Percentiles rank a stretch among this genome's conserved stretches.
phyloP scores from a whole-genome alignment of 2,329 filamentous ascomycete species.

The Dothidotthia symphoricarpi region DNA sequence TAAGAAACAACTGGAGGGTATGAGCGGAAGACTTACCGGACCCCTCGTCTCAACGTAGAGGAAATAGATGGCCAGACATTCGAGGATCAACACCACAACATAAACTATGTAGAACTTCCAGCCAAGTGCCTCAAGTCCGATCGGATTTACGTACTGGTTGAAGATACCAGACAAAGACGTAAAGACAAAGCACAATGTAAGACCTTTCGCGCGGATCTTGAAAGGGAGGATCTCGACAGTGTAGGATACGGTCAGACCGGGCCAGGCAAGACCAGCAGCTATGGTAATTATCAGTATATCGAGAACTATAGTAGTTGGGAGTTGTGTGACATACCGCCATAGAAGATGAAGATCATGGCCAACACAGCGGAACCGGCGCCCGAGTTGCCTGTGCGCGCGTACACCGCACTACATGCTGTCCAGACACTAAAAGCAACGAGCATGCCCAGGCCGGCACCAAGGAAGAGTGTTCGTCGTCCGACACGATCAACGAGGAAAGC shows the following conservation, averaged over 20 bases:
- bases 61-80: slow-evolving; percentile 23
- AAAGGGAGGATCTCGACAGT: slow-evolving; percentile 51
- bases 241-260: slow-evolving; percentile 53
- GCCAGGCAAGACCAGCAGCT: slow-evolving; percentile 41
- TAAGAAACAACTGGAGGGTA: neutral
- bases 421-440: slow-evolving; percentile 35
- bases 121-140: slow-evolving; percentile 28
- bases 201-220: slow-evolving; percentile 48
- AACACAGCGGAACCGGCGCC: slow-evolving; percentile 46
- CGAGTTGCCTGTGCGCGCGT: slow-evolving; percentile 12
- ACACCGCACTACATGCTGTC: slow-evolving; percentile 24
- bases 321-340: slow-evolving; percentile 10
- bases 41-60: slow-evolving; percentile 27
- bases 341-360: slow-evolving; percentile 52
- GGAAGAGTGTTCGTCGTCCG: slow-evolving; percentile 34
- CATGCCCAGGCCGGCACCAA: slow-evolving; percentile 34
- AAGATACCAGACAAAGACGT: slow-evolving; percentile 56
- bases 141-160: slow-evolving; percentile 57
- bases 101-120: slow-evolving; percentile 40
- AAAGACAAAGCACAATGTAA: slow-evolving; percentile 51
- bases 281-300: slow-evolving; percentile 44
- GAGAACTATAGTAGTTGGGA: neutral
- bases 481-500: slow-evolving; percentile 34
- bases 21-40: slow-evolving; percentile 17
- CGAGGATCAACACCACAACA: slow-evolving; percentile 24